Base-by-base conservation (phyloP, 345 rosid species). In the Linum usitatissimum region DNA sequence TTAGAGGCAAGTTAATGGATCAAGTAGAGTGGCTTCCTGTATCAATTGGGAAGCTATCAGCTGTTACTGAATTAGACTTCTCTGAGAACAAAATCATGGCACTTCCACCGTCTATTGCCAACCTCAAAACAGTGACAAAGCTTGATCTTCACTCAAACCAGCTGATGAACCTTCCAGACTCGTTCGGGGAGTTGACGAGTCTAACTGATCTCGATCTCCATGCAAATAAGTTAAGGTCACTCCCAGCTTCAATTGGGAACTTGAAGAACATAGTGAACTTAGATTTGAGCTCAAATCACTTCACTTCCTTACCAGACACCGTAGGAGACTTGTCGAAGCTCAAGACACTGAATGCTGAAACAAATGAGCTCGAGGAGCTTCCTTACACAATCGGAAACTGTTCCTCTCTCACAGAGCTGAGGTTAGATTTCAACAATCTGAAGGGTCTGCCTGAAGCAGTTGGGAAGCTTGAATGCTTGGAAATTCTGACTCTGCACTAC, bases 401-500 rank as follows among this genome's bases (percentile, higher is more conserved):
- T 70, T 65, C 65, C 1, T 76, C 74, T 1, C 75, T 85, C 0
- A 18, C 64, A 57, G 88, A 85, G 75, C 76, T 85, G 30, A 78
- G 79, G 58, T 68, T 81, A 21, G 88, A 83, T 67, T 85, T 85
- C 74, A 85, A 85, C 73, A 80, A 71, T 64, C 76, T 85, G 4
- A 83, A 54, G 70, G 88, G 84, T 57, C 83, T 85, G 54, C 91
- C 88, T 5, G 91, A 85, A 78, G 88, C 84, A 23, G 62, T 83
- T 1, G 88, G 86, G 18, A 81, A 81, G 68, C 80, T 85, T 12
- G 71, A 54, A 62, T 58, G 58, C 61, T 69, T 85, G 63, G 84
- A 81, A 70, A 75, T 79, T 71, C 84, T 85, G 63, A 69, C 80
- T 21, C 53, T 74, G 62, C 91, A 85, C 60, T 85, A 81, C 45